These are phyloP conservation scores for Solanum rostratum DNA, from an alignment of 257 asterid species.

Conservation along the genomic window DNA sequence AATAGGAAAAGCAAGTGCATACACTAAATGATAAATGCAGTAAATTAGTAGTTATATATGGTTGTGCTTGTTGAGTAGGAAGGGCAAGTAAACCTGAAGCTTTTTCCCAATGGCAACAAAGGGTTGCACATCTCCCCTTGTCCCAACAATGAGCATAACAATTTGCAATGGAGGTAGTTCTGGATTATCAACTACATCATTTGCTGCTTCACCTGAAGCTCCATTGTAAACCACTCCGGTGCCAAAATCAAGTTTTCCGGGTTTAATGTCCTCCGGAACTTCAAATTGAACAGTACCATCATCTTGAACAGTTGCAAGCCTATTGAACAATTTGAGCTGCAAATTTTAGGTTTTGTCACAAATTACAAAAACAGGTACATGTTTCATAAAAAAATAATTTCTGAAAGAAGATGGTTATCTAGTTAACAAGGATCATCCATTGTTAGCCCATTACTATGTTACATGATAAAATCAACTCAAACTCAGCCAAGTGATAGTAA, in stretches of 20 bases:
- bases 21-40: neutral
- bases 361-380: neutral
- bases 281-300: constrained; percentile 80
- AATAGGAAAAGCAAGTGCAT: neutral
- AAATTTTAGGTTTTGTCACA: constrained; percentile 3
- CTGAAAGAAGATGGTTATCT: neutral
- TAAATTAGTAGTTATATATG: neutral
- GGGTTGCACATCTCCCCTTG: constrained; percentile 92
- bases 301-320: constrained; percentile 46
- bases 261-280: constrained; percentile 50
- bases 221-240: constrained; percentile 25
- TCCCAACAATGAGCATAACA: constrained; percentile 85
- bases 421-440: neutral
- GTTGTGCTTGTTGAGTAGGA: neutral
- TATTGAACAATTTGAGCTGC: constrained; percentile 57
- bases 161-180: constrained; percentile 66
- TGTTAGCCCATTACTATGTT: neutral
- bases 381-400: neutral
- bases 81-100: constrained; percentile 41
- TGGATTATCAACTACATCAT: constrained; percentile 18
- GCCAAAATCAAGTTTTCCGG: constrained; percentile 35
- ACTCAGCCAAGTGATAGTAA: neutral
- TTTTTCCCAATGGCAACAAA: constrained; percentile 80
- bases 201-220: constrained; percentile 14
- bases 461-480: neutral